Conservation (phyloP, 768 basidiomycete genomes). For the Pisolithus marmoratus region DNA sequence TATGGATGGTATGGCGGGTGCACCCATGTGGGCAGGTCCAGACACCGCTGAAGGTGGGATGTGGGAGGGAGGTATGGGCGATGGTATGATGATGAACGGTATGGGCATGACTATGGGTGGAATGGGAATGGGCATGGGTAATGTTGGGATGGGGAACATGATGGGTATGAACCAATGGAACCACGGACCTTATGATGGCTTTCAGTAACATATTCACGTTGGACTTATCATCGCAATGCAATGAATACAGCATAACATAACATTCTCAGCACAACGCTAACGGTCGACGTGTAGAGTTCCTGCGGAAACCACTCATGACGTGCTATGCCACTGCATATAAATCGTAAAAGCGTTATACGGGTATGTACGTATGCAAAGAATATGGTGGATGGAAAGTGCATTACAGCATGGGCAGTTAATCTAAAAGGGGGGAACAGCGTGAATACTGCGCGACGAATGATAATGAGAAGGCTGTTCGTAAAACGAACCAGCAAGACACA, state of each 20-base stretch:
- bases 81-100: constrained; percentile 39
- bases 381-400: constrained; percentile 17
- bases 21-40: constrained; percentile 32
- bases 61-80: constrained; percentile 34
- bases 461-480: no score
- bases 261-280: no score
- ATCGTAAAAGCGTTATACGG: constrained; percentile 9
- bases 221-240: background rate
- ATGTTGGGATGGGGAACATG: constrained; percentile 28
- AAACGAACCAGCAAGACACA: no score
- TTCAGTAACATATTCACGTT: constrained; percentile 14
- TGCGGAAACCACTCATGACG: no score
- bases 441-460: background rate
- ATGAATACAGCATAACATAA: no score
- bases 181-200: constrained; percentile 28
- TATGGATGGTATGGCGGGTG: constrained; percentile 26
- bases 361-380: constrained; percentile 23
- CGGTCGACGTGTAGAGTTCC: no score
- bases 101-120: constrained; percentile 25
- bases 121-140: constrained; percentile 33
- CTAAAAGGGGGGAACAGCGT: constrained; percentile 27
- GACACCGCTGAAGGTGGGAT: constrained; percentile 29
- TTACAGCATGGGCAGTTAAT: constrained; percentile 41
- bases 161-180: constrained; percentile 37
- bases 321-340: constrained; percentile 2